Evolutionary conservation across 1,284 basidiomycete genomes (phyloP).

Genomic region (Moniliophthora roreri): DNA sequence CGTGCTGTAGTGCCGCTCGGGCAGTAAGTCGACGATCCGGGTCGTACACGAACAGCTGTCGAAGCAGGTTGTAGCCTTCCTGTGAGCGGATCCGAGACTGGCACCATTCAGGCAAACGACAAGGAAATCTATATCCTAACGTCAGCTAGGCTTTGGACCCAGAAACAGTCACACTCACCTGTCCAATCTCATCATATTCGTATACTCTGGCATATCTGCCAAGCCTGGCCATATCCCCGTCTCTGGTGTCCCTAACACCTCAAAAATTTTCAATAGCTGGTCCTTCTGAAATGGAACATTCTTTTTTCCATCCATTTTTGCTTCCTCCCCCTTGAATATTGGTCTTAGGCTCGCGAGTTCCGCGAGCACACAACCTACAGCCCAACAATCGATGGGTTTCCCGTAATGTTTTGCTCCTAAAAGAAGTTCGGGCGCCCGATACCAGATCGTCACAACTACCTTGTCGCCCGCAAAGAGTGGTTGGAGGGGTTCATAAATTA

Average conservation of each 20-base stretch:
- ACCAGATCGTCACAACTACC: constrained; percentile 99
- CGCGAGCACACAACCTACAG: constrained; percentile 95
- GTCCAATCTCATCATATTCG: constrained; percentile 81
- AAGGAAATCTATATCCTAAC: constrained; percentile 50
- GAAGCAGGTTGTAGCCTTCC: constrained; percentile 82
- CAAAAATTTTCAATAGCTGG: constrained; percentile 93
- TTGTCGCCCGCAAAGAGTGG: constrained; percentile 91
- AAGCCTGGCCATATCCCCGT: constrained; percentile 89
- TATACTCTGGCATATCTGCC: constrained; percentile 86
- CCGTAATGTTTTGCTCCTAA: constrained; percentile 97
- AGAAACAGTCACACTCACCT: constrained; percentile 42
- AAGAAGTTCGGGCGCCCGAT: constrained; percentile 93
- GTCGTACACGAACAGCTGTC: constrained; percentile 85
- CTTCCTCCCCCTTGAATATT: constrained; percentile 99
- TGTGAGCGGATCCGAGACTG: constrained; percentile 57
- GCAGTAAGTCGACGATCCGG: constrained; percentile 87
- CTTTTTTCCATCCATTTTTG: constrained; percentile 91
- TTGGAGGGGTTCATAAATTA: constrained; percentile 85
- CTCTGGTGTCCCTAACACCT: constrained; percentile 89
- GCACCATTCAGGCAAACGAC: constrained; percentile 81
- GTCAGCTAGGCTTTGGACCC: constrained; percentile 4
- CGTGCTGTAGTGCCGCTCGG: constrained; percentile 77
- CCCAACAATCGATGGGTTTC: constrained; percentile 94
- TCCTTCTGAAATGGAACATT: constrained; percentile 94
- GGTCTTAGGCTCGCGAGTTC: constrained; percentile 92